Evolutionary conservation across 2,329 filamentous ascomycete genomes (phyloP), one percentile per base, ranked within the genome.

Genomic region (Aspergillus floridensis): DNA sequence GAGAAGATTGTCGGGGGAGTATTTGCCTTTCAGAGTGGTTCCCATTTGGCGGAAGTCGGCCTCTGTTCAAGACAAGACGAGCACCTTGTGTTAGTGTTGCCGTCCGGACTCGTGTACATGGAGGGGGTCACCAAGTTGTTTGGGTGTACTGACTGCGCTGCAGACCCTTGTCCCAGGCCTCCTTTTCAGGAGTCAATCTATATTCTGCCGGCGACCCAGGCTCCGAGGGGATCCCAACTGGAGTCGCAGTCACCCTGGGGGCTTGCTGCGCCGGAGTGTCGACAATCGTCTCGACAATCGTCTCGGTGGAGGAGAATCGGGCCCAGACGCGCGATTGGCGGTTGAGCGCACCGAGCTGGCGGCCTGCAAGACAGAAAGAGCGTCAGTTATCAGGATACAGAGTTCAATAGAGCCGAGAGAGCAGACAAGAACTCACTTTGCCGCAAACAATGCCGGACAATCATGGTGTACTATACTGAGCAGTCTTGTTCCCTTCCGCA

Each of bases 1-100:
- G 57, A 96, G 64, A 49, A 77, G 50, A 49, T 65, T 59, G 60
- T 76, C 72, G 19, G 75, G 75, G 38, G 69, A 60, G 58, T 77
- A 74, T 24, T 54, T 56, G 49, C 64, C 57, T 56, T 61, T 57
- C 26, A 76, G 53, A 6, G 53, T 53, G 21, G 69, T 72, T 32
- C 76, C 76, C 53, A 76, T 69, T 14, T 60, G 62, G 53, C 72
- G 68, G 58, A 75, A 75, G 62, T 68, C 64, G 51, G 63, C 47
- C 58, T 64, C 76, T 78, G 46, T 14, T 21, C 26, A 52, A n/a
- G 16, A 49, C 44, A 44, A 19, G n/a, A 29, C 14, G 38, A 46
- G 14, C 12, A 5, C 16, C 51, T 24, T 50, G 10, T 29, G 51
- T 53, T 24, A 26, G 8, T 46, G 24, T n/a, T 53, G 19, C 14